Evolutionary conservation across 2,329 filamentous ascomycete species (phyloP), one percentile per base, ranked within the genome.

Genomic region (Elsinoe australis): DNA sequence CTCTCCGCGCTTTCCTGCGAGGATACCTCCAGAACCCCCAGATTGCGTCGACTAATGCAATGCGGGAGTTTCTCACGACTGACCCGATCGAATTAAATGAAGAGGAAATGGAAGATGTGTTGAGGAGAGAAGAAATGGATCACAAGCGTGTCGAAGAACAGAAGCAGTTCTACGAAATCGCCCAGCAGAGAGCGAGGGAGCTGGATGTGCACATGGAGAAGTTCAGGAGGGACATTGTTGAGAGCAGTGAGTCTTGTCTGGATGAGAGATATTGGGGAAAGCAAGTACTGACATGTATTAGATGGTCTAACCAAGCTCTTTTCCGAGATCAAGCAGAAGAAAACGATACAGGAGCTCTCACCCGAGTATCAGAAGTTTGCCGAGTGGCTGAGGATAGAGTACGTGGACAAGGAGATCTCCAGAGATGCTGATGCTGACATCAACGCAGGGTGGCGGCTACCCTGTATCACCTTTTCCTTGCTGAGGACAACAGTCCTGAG

Each of bases 351-450:
- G 54, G 87, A 95, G 56, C 75, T 98, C 47, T 94, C 87, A 60
- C 83, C 94, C 8, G 89, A 96, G 64, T 96, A 96, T 65, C 86
- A 92, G 61, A 98, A 96, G 64, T 96, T 98, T 62, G 90, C 90
- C 14, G 92, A 98, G 65, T 98, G 92, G 92, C 72, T 96, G 44
- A 83, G 92, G 31, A 98, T 98, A 60, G 92, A 98, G 69, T 73
- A 61, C 46, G 68, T 61, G 4, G 8, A 22, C 14, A 8, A 12
- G 7, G 26, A 7, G 35, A 10, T 4, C 10, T 24, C 1, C 24
- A 7, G 9, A 34, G 5, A 2, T 5, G 15, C 9, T 12, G 19
- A 36, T 12, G 17, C 53, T 52, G 12, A 50, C 26, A 48, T 9
- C 3, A 19, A 9, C 38, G 17, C 46, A 74, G 71, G 68, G 83